Conservation (phyloP, 75 land plant species). For the Adiantum capillusveneris region DNA sequence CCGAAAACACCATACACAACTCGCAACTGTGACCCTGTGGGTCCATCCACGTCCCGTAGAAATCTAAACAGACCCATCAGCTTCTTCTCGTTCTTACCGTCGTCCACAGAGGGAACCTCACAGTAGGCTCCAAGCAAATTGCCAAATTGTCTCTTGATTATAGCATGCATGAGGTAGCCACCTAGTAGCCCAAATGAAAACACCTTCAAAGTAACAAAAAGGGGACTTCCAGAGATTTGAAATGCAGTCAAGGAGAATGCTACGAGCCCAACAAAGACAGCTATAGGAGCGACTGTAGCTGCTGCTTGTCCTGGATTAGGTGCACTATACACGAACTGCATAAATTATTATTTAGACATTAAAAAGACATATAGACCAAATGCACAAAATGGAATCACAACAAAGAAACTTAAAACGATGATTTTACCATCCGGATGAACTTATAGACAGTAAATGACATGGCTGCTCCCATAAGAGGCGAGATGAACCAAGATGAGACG, state of each 20-base stretch:
- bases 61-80: conserved; percentile 26
- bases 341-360: neutral
- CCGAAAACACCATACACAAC: conserved; percentile 93
- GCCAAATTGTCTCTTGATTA: conserved; percentile 76
- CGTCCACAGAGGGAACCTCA: conserved; percentile 8
- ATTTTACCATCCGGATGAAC: conserved; percentile 83
- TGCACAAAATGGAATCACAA: neutral
- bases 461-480: conserved; percentile 75
- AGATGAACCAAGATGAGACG: conserved; percentile 87
- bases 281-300: conserved; percentile 84
- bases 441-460: conserved; percentile 85
- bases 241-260: conserved; percentile 77
- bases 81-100: conserved; percentile 3
- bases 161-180: conserved; percentile 43
- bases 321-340: conserved; percentile 95
- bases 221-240: conserved; percentile 47
- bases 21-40: conserved; percentile 75
- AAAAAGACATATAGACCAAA: neutral
- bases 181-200: conserved; percentile 65
- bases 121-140: conserved; percentile 45
- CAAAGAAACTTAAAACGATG: neutral
- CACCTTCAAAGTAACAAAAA: conserved; percentile 45
- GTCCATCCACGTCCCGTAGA: conserved; percentile 68
- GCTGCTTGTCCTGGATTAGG: conserved; percentile 95
- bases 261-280: conserved; percentile 74